Base-by-base conservation (phyloP, 306 rosid genomes). In the Betula pendula region DNA sequence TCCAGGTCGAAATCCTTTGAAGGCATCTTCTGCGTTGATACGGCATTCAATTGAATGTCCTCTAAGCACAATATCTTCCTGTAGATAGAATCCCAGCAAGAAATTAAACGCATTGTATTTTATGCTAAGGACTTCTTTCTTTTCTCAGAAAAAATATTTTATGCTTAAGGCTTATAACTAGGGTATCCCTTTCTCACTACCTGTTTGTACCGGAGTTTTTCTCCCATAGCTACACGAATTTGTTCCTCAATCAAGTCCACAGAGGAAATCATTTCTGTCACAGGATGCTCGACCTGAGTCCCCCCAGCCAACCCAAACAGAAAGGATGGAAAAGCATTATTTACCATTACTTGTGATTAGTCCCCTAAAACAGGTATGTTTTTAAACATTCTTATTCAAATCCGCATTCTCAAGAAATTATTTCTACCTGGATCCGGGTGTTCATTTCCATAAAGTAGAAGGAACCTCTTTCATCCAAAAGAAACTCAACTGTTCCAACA, bases 381-480 rank as follows among this genome's bases (percentile, higher is more conserved):
- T 51, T 42, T 17, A 45, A 31, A 25, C 3, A 68, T 0, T 12
- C 16, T 25, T 25, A 29, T 69, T 11, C 20, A 70, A 43, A 20
- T 53, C 33, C 12, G 35, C 19, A 48, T 69, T 66, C 31, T 59
- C 42, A 16, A 84, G 49, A 79, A 66, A 67, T 67, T 50, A 67
- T 49, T 83, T 31, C 70, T 67, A 95, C 99, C 99, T 95, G 99
- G 82, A 92, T 92, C 70, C 97, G 97, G 70, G 99, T 95, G 87
- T 95, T 95, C 99, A 95, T 95, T 89, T 95, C 99, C 99, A 95
- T 92, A 86, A 95, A 95, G 93, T 95, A 92, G 85, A 95, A 95
- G 81, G 96, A 89, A 74, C 97, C 99, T 77, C 99, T 92, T 88
- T 95, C 99, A 59, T 95, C 99, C 97, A 95, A 87, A 76, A 95